Evolutionary conservation across 192 early-diverging fungal species (phyloP).

Genomic region (Polychytrium aggregatum): DNA sequence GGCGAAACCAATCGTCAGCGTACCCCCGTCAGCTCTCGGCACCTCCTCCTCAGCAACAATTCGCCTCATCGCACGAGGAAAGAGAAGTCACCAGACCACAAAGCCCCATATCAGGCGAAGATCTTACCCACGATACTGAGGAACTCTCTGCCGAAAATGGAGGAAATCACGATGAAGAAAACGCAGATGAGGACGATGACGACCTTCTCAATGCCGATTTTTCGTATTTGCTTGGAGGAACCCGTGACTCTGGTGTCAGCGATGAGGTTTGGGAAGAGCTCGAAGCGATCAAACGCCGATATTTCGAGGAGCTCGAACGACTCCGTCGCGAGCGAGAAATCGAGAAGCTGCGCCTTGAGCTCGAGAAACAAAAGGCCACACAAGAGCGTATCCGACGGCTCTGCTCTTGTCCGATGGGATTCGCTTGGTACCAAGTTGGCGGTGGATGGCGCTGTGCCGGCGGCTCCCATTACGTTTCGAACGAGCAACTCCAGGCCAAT

Average conservation of each 20-base stretch:
- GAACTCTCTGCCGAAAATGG: neutral
- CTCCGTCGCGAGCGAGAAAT: neutral
- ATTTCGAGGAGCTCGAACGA: conserved; percentile 4
- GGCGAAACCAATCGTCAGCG: no score
- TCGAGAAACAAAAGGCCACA: conserved; percentile 6
- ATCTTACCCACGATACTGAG: neutral
- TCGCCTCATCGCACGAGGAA: no score
- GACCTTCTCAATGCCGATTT: neutral
- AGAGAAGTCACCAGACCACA: no score
- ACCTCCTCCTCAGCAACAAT: no score
- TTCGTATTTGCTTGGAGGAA: neutral
- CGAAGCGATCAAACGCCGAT: conserved; percentile 1
- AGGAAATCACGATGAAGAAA: neutral
- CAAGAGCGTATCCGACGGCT: conserved; percentile 12
- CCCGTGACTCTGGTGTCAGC: conserved; percentile 18
- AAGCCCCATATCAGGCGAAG: neutral
- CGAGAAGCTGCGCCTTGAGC: conserved; percentile 6
- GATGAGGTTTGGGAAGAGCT: conserved; percentile 22
- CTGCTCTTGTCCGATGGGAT: conserved; percentile 15
- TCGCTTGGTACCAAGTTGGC: conserved; percentile 7
- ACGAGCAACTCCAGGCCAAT: conserved; percentile 10
- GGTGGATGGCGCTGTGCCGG: conserved; percentile 18
- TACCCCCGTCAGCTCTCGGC: no score
- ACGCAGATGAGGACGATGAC: neutral
- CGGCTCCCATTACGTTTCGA: conserved; percentile 12